These are phyloP conservation scores for Telopea speciosissima DNA, from an alignment of 177 flowering plant species.

Conservation along the genomic window DNA sequence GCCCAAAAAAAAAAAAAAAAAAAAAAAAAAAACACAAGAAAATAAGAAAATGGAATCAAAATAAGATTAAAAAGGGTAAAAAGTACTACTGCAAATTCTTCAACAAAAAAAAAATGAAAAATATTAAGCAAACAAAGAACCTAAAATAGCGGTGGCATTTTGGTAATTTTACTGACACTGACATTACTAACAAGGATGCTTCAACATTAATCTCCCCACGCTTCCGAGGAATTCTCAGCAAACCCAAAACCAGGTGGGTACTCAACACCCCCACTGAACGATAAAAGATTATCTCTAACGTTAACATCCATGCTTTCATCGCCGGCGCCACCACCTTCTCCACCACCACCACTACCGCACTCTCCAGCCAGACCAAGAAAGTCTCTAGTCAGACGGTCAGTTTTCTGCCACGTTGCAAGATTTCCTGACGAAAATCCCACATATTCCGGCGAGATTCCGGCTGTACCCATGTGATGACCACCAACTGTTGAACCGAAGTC, in stretches of 20 bases:
- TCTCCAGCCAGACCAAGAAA: conserved; percentile 62
- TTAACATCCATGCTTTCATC: conserved; percentile 15
- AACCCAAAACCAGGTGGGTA: conserved; percentile 36
- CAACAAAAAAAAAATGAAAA: no score
- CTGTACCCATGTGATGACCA: conserved; percentile 14
- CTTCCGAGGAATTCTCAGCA: conserved; percentile 27
- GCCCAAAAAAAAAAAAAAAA: no score
- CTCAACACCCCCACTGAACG: conserved; percentile 36
- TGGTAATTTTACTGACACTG: no score
- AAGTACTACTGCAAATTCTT: no score
- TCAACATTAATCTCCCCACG: conserved; percentile 45
- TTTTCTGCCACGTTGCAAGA: conserved; percentile 42
- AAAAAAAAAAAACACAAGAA: no score
- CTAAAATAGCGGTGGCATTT: no score
- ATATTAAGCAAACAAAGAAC: no score
- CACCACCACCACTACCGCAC: conserved; percentile 8
- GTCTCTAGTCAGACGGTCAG: conserved; percentile 60
- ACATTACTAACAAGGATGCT: neutral
- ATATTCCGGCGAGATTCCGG: conserved; percentile 17
- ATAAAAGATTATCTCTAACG: conserved; percentile 32
- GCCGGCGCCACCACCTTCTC: conserved; percentile 3
- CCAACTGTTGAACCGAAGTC: conserved; percentile 9
- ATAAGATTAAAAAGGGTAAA: no score
- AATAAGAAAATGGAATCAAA: no score
- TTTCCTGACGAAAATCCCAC: conserved; percentile 14